Evolutionary conservation across 2,329 filamentous ascomycete species (phyloP).

Genomic region (Cladosporium cucumerinum): DNA sequence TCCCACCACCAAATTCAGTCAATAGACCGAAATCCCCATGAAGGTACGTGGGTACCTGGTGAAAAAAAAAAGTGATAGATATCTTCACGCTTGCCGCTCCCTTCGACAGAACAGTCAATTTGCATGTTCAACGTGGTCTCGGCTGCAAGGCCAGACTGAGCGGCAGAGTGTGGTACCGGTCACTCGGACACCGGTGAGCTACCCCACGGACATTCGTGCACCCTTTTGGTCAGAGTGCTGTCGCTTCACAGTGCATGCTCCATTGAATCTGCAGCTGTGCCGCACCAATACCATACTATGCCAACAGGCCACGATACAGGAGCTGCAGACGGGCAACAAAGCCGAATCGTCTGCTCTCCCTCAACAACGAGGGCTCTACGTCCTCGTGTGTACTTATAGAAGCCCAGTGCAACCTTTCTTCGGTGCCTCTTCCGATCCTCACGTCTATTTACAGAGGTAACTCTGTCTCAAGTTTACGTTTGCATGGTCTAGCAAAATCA

Average conservation of each 20-base stretch:
- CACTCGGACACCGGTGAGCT: conserved; percentile 2
- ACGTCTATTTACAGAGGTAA: background rate
- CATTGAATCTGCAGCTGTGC: background rate
- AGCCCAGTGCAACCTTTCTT: background rate
- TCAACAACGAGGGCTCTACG: background rate
- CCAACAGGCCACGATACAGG: conserved; percentile 1
- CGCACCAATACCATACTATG: background rate
- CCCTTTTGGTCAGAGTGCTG: background rate
- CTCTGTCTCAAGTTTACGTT: background rate
- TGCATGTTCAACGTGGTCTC: background rate
- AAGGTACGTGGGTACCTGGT: conserved; percentile 4
- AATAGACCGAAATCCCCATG: background rate
- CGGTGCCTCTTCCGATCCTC: conserved; percentile 1
- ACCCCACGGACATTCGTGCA: background rate
- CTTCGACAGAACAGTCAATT: background rate
- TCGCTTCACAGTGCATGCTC: conserved; percentile 1
- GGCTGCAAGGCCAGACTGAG: conserved; percentile 7
- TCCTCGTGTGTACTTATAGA: background rate
- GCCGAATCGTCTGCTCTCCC: background rate
- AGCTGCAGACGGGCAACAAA: background rate
- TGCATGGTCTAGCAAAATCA: background rate
- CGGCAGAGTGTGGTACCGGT: background rate
- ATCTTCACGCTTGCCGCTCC: conserved; percentile 5
- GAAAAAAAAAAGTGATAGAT: conserved; percentile 8
- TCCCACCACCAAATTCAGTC: background rate